phyloP scores from a whole-genome alignment of 768 basidiomycete species.

The Mycena rosella region DNA sequence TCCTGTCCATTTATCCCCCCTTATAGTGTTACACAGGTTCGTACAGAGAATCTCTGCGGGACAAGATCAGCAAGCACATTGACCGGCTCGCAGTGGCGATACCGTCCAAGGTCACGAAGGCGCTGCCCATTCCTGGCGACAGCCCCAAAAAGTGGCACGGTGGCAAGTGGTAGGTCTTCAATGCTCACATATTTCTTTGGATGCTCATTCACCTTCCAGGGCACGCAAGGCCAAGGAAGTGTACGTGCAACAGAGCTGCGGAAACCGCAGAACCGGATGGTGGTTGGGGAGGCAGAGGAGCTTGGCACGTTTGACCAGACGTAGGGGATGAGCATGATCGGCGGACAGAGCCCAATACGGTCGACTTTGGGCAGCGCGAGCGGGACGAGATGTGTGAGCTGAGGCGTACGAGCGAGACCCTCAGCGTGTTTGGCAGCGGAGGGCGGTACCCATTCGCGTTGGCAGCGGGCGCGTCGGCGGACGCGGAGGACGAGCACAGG shows the following conservation, averaged over 20 bases:
- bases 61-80: constrained; percentile 92
- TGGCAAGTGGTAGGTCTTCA: too few relatives aligned
- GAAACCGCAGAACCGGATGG: too few relatives aligned
- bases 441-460: too few relatives aligned
- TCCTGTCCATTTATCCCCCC: constrained; percentile 8
- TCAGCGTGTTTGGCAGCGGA: too few relatives aligned
- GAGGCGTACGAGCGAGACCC: too few relatives aligned
- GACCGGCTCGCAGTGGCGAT: constrained; percentile 94
- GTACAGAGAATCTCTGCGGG: constrained; percentile 85
- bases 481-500: too few relatives aligned
- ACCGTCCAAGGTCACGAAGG: constrained; percentile 92
- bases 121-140: too few relatives aligned
- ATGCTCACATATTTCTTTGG: not conserved
- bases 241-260: constrained; percentile 97
- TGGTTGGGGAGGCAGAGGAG: constrained; percentile 94
- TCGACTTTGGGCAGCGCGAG: constrained; percentile 90
- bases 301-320: constrained; percentile 98
- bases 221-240: constrained; percentile 99
- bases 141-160: too few relatives aligned
- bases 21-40: too few relatives aligned
- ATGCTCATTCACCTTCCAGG: constrained; percentile 54
- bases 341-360: too few relatives aligned
- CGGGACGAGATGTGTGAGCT: too few relatives aligned
- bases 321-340: constrained; percentile 98
- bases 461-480: too few relatives aligned